Base-by-base conservation (phyloP, 2,329 filamentous ascomycete genomes). In the Xylaria multiplex region DNA sequence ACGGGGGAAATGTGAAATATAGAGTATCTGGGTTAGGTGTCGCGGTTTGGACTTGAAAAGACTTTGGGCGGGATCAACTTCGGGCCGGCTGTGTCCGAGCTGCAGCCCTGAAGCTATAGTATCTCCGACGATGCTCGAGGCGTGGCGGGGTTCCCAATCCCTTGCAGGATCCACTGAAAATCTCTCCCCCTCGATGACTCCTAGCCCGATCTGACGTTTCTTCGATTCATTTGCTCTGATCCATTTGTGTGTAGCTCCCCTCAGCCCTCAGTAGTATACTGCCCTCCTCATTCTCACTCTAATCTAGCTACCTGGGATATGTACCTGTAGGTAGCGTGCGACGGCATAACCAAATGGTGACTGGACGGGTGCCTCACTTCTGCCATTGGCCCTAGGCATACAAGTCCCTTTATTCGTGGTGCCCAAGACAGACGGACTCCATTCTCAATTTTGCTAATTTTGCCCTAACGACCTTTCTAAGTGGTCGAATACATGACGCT, bases 401-500 rank as follows among this genome's bases (percentile, higher is more conserved):
- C 46, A 49, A 35, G 50, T 13, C 46, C 11, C 8, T 8, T 19
- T 27, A 24, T 24, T 27, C 24, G 22, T 9, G 46, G 13, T 42
- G 13, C 52, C 13, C 8, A 19, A 55, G 37, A 13, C 37, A 40
- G 11, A 14, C 32, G 8, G 19, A 22, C 45, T 16, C 45, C 45
- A 48, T 48, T 22, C 4, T 16, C 6, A 32, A n/a, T 50, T 53
- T 37, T 22, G 30, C 30, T 16, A 32, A n/a, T 50, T 53, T 37
- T 22, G 30, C 30, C 30, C 49, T 16, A 22, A 53, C n/a, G 37
- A 42, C 11, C 11, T 58, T 54, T 61, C n/a, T 65, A n/a, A 62
- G 53, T 66, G 54, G 67, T 43, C 37, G 58, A 54, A 49, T 56
- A 42, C 42, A 69, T 69, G 60, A 60, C 56, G 16, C 61, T 22